phyloP scores from a whole-genome alignment of 352 stramenopile species.

The Elongisporangium prolatum region DNA sequence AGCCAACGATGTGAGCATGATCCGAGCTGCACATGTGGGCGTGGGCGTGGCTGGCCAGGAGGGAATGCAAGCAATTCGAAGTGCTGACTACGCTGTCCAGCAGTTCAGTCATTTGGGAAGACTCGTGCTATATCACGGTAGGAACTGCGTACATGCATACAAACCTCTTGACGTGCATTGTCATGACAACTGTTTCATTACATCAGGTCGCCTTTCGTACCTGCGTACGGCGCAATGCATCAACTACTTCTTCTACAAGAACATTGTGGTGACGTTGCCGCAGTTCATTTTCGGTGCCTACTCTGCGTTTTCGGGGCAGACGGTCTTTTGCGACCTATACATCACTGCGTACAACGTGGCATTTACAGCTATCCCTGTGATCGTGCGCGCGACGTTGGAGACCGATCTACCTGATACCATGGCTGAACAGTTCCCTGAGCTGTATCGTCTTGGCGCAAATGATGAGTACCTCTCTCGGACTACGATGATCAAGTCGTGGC shows the following conservation, averaged over 20 bases:
- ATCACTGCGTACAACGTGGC: conserved; percentile 94
- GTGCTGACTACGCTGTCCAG: conserved; percentile 74
- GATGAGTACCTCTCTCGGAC: conserved; percentile 60
- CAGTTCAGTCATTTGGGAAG: conserved; percentile 79
- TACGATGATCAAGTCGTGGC: conserved; percentile 35
- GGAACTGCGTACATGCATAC: background rate
- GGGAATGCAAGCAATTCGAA: conserved; percentile 87
- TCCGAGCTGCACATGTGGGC: conserved; percentile 97
- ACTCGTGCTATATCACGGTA: conserved; percentile 72
- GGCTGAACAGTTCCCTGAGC: conserved; percentile 60
- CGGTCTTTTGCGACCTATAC: conserved; percentile 77
- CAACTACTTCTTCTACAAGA: conserved; percentile 99
- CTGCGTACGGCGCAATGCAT: conserved; percentile 93
- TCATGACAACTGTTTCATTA: background rate
- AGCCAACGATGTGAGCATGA: conserved; percentile 99
- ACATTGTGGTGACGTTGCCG: conserved; percentile 89
- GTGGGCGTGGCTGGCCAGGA: conserved; percentile 98
- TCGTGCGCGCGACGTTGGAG: conserved; percentile 72
- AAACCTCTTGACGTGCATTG: background rate
- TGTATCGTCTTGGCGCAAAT: conserved; percentile 55
- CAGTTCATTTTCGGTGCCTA: conserved; percentile 86
- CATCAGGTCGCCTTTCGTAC: conserved; percentile 93
- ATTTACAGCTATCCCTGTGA: conserved; percentile 89
- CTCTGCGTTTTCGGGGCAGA: conserved; percentile 87
- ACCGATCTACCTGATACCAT: conserved; percentile 65